Conservation (phyloP, 1,139 yeast species). For the Fermentozyma sake region DNA sequence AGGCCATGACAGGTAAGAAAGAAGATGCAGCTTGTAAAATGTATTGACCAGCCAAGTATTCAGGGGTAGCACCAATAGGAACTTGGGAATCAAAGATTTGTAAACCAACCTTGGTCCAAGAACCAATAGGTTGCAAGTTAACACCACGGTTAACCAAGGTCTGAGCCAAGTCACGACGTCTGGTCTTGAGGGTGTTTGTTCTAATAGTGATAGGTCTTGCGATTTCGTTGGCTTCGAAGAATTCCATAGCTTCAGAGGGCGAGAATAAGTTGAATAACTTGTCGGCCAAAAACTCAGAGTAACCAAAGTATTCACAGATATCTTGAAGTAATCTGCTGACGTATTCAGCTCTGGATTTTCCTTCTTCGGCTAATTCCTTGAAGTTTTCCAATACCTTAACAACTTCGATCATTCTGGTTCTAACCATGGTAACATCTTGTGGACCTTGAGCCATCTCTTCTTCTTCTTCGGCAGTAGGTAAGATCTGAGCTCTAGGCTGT, state of each 20-base stretch:
- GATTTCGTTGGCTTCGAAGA: slow-evolving; percentile 96
- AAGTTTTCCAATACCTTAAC: slow-evolving; percentile 95
- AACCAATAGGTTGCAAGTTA: slow-evolving; percentile 92
- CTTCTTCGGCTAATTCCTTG: slow-evolving; percentile 78
- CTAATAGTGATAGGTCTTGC: slow-evolving; percentile 95
- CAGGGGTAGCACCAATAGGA: slow-evolving; percentile 99
- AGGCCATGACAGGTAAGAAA: slow-evolving; percentile 95
- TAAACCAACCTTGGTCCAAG: slow-evolving; percentile 97
- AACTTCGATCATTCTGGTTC: slow-evolving; percentile 93
- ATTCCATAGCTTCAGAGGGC: slow-evolving; percentile 96
- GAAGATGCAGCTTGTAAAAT: slow-evolving; percentile 98
- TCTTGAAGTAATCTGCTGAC: slow-evolving; percentile 72
- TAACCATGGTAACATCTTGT: slow-evolving; percentile 72
- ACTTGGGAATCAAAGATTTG: slow-evolving; percentile 97
- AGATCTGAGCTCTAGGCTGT: slow-evolving; percentile 68
- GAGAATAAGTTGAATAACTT: slow-evolving; percentile 85
- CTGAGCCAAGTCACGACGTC: slow-evolving; percentile 95
- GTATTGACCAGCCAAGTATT: slow-evolving; percentile 95
- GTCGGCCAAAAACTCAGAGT: slow-evolving; percentile 90
- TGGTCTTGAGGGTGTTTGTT: slow-evolving; percentile 89
- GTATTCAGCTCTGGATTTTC: slow-evolving; percentile 80
- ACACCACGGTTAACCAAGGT: slow-evolving; percentile 95
- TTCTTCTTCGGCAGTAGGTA: slow-evolving; percentile 60
- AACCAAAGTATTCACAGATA: slow-evolving; percentile 94
- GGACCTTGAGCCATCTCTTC: slow-evolving; percentile 50